These are phyloP conservation scores for Picea abies DNA, from an alignment of 83 land plant species.

Conservation along the genomic window DNA sequence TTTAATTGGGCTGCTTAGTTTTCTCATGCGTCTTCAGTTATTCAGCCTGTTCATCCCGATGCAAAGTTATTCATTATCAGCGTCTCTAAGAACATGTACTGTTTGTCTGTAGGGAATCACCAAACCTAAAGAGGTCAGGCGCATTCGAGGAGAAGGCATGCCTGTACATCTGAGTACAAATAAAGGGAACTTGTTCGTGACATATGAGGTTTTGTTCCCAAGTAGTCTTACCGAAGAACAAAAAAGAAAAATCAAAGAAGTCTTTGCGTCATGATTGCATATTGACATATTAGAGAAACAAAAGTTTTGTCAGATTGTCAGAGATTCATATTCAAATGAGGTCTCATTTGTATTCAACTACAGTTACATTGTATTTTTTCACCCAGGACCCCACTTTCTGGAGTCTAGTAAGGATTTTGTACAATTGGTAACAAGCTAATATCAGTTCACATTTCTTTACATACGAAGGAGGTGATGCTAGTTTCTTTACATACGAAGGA, in stretches of 20 bases:
- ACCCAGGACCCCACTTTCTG: background rate
- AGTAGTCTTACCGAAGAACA: slow-evolving; percentile 68
- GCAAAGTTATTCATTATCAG: background rate
- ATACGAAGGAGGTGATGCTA: too few species aligned
- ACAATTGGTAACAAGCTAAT: slow-evolving; percentile 4
- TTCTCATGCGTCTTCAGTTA: too few species aligned
- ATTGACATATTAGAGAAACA: slow-evolving; percentile 8
- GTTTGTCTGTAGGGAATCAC: slow-evolving; percentile 55
- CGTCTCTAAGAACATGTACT: background rate
- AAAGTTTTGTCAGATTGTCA: slow-evolving; percentile 14
- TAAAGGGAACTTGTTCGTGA: slow-evolving; percentile 78
- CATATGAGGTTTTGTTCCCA: slow-evolving; percentile 83
- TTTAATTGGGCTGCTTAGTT: background rate
- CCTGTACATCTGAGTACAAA: slow-evolving; percentile 71
- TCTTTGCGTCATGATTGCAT: slow-evolving; percentile 29
- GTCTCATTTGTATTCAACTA: slow-evolving; percentile 11
- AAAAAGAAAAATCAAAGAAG: slow-evolving; percentile 60
- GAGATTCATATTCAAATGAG: slow-evolving; percentile 11
- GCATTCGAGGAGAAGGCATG: slow-evolving; percentile 89
- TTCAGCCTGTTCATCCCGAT: background rate
- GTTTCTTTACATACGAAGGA: too few species aligned
- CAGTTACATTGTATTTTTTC: background rate
- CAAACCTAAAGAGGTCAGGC: slow-evolving; percentile 86
- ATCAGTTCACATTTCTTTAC: background rate
- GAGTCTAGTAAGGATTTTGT: background rate